Conservation (phyloP, 2,329 filamentous ascomycete species). For the Parastagonospora avenae region DNA sequence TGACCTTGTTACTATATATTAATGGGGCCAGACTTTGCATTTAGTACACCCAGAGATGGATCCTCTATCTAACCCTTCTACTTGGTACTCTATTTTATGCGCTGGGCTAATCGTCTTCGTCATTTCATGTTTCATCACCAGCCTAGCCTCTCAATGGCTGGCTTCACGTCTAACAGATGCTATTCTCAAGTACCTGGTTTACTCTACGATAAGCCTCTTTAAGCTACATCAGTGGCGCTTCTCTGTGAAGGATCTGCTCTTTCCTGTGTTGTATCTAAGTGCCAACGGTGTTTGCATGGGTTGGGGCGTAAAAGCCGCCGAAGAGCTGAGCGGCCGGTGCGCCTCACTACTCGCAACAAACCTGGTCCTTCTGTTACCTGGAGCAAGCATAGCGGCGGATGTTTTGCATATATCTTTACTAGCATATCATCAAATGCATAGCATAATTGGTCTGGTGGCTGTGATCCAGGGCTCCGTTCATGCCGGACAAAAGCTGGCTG, state of each 20-base stretch:
- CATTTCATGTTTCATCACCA: conserved; percentile 1
- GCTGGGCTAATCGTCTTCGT: conserved; percentile 6
- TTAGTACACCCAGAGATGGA: conserved; percentile 3
- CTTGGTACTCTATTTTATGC: conserved; percentile 7
- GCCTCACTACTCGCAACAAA: conserved; percentile 16
- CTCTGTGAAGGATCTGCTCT: neutral
- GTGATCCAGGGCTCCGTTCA: conserved; percentile 10
- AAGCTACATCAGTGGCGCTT: neutral
- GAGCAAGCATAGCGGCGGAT: conserved; percentile 9
- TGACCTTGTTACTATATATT: conserved; percentile 9
- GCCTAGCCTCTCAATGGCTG: conserved; percentile 2
- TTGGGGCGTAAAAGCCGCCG: conserved; percentile 1
- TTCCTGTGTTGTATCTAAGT: conserved; percentile 3
- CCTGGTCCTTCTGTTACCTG: conserved; percentile 9
- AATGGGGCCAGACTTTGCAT: neutral
- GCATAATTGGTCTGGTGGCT: conserved; percentile 5
- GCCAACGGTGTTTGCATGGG: conserved; percentile 11
- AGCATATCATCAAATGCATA: conserved; percentile 4
- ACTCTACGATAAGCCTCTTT: conserved; percentile 7
- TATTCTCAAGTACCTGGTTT: conserved; percentile 10
- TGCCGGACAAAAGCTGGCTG: conserved; percentile 2
- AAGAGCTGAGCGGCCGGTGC: conserved; percentile 11
- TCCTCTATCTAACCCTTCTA: neutral
- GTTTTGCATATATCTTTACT: conserved; percentile 9
- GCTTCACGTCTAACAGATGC: neutral